phyloP scores from a whole-genome alignment of 306 rosid genomes.

The Rosa chinensis region DNA sequence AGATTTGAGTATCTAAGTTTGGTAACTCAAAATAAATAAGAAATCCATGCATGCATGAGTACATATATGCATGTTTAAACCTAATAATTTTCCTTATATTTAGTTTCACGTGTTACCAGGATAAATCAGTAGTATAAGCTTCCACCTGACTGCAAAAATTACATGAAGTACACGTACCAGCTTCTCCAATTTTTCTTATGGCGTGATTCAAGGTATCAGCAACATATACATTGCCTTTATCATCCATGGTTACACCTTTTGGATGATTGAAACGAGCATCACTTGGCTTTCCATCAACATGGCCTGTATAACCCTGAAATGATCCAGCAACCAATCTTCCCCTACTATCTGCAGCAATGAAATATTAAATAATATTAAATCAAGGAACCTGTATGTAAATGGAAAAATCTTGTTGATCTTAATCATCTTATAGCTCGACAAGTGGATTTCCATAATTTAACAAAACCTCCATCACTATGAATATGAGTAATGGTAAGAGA shows the following conservation, averaged over 20 bases:
- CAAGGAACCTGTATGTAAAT: neutral
- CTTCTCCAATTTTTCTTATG: constrained; percentile 90
- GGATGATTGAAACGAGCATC: constrained; percentile 97
- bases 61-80: neutral
- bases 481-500: neutral
- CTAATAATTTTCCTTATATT: constrained; percentile 8
- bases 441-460: neutral
- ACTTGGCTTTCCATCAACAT: constrained; percentile 91
- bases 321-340: constrained; percentile 99
- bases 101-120: constrained; percentile 11
- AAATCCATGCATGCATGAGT: neutral
- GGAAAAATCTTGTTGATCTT: neutral
- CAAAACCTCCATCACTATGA: neutral
- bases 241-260: constrained; percentile 86
- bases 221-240: constrained; percentile 93
- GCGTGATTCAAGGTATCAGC: constrained; percentile 92
- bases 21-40: neutral
- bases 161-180: constrained; percentile 59
- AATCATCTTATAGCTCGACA: neutral
- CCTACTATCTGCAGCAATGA: constrained; percentile 79
- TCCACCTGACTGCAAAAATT: constrained; percentile 23
- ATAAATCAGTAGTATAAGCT: constrained; percentile 18
- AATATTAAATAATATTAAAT: neutral
- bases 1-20: constrained; percentile 9
- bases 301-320: constrained; percentile 89